phyloP scores from a whole-genome alignment of 2,329 filamentous ascomycete species.

The Aspergillus fijiensis region DNA sequence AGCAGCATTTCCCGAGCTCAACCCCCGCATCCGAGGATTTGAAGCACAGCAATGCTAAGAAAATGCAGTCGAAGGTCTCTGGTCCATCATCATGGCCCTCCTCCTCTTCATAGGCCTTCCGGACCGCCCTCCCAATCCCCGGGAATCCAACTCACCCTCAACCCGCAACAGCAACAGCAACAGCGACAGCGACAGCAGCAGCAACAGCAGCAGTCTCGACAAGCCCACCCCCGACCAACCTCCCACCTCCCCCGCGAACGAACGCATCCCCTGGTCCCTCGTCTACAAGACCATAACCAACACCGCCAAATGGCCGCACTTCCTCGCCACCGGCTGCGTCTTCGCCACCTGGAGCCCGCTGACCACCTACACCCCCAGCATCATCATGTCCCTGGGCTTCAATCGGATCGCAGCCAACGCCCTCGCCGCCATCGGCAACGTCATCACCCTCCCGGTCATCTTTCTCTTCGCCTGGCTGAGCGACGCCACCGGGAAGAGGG shows the following conservation, averaged over 20 bases:
- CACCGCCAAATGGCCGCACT: slow-evolving; percentile 51
- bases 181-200: not conserved
- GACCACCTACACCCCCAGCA: slow-evolving; percentile 51
- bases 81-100: not conserved
- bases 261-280: slow-evolving; percentile 38
- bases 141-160: too few relatives aligned
- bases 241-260: slow-evolving; percentile 5
- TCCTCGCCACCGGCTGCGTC: slow-evolving; percentile 51
- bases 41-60: too few relatives aligned
- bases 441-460: slow-evolving; percentile 49
- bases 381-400: slow-evolving; percentile 46
- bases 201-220: slow-evolving; percentile 3
- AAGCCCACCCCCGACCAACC: slow-evolving; percentile 22
- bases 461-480: slow-evolving; percentile 52
- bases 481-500: slow-evolving; percentile 48
- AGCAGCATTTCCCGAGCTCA: not conserved
- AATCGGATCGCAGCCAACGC: slow-evolving; percentile 49
- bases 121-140: not conserved
- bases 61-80: slow-evolving; percentile 44
- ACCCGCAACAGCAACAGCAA: not conserved
- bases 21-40: too few relatives aligned
- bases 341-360: slow-evolving; percentile 56
- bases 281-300: slow-evolving; percentile 49
- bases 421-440: slow-evolving; percentile 43
- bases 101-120: not conserved